Evolutionary conservation across 2,329 filamentous ascomycete species (phyloP).

Genomic region (Aspergillus fijiensis): DNA sequence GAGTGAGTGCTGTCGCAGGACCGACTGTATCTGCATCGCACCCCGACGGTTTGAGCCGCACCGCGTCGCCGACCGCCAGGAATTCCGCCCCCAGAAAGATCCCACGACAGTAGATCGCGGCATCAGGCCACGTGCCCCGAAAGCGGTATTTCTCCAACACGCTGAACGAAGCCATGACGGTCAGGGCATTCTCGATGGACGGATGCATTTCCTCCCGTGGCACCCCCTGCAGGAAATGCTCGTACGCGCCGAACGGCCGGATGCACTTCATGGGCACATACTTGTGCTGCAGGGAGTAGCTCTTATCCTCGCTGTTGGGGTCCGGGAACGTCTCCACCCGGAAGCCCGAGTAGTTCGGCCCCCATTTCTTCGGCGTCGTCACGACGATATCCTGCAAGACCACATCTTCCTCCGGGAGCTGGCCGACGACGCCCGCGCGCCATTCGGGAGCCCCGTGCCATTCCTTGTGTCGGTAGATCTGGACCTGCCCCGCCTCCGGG

Average conservation of each 20-base stretch:
- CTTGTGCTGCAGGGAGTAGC: slow-evolving; percentile 53
- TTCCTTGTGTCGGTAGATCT: slow-evolving; percentile 33
- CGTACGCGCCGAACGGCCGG: slow-evolving; percentile 57
- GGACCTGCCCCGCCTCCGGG: slow-evolving; percentile 24
- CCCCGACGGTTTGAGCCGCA: slow-evolving; percentile 49
- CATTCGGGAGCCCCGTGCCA: slow-evolving; percentile 48
- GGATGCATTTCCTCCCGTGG: slow-evolving; percentile 49
- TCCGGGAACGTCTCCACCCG: slow-evolving; percentile 58
- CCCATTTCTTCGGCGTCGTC: slow-evolving; percentile 40
- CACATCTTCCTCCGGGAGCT: slow-evolving; percentile 48
- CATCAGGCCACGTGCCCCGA: slow-evolving; percentile 55
- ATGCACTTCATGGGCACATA: slow-evolving; percentile 56
- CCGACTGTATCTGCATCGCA: slow-evolving; percentile 18
- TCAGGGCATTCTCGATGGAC: slow-evolving; percentile 56
- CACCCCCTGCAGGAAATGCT: slow-evolving; percentile 47
- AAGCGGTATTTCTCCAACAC: slow-evolving; percentile 55
- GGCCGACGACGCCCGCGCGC: slow-evolving; percentile 58
- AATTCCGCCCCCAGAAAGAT: slow-evolving; percentile 60
- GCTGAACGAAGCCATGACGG: slow-evolving; percentile 53
- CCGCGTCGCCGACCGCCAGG: slow-evolving; percentile 53
- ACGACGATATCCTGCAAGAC: slow-evolving; percentile 49
- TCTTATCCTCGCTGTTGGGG: slow-evolving; percentile 52
- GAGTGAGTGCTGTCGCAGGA: slow-evolving; percentile 30
- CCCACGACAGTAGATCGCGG: slow-evolving; percentile 53
- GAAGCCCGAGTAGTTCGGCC: slow-evolving; percentile 54